A percentile compares a stretch with the other conserved stretches of the same genome.
These are phyloP conservation scores for Penicillium psychrosexuale DNA, from an alignment of 2,329 filamentous ascomycete genomes.

Conservation along the genomic window DNA sequence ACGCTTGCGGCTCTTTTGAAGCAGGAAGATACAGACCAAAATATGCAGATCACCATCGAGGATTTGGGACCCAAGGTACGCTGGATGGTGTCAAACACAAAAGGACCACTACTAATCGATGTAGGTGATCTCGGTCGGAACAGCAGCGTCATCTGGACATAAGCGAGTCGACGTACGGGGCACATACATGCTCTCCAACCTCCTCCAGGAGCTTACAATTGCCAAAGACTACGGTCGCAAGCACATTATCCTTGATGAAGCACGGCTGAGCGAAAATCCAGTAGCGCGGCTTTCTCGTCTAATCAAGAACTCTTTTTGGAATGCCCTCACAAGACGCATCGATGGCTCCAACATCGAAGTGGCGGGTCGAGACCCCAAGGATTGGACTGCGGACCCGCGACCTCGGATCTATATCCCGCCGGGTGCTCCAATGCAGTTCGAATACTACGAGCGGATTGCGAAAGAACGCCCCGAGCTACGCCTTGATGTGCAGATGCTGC, in stretches of 20 bases:
- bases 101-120: constrained; percentile 24
- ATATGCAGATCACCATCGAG: constrained; percentile 97
- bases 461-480: constrained; percentile 75
- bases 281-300: constrained; percentile 82
- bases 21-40: constrained; percentile 88
- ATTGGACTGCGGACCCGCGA: constrained; percentile 86
- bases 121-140: constrained; percentile 79
- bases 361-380: constrained; percentile 86
- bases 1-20: constrained; percentile 75
- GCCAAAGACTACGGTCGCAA: constrained; percentile 88
- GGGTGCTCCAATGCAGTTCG: constrained; percentile 80
- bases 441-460: constrained; percentile 83
- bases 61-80: constrained; percentile 84
- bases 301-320: constrained; percentile 90
- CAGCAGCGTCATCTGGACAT: constrained; percentile 78
- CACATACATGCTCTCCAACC: constrained; percentile 95
- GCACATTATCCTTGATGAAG: constrained; percentile 86
- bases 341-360: constrained; percentile 77
- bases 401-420: constrained; percentile 88
- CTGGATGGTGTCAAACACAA: background rate
- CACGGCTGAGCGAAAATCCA: constrained; percentile 89
- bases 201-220: constrained; percentile 89
- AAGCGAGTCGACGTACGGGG: constrained; percentile 88
- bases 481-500: constrained; percentile 77
- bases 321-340: constrained; percentile 81